Evolutionary conservation across 169 alveolate species (phyloP), one percentile per base, ranked within the genome.

Genomic region (Eimeria brunetti): DNA sequence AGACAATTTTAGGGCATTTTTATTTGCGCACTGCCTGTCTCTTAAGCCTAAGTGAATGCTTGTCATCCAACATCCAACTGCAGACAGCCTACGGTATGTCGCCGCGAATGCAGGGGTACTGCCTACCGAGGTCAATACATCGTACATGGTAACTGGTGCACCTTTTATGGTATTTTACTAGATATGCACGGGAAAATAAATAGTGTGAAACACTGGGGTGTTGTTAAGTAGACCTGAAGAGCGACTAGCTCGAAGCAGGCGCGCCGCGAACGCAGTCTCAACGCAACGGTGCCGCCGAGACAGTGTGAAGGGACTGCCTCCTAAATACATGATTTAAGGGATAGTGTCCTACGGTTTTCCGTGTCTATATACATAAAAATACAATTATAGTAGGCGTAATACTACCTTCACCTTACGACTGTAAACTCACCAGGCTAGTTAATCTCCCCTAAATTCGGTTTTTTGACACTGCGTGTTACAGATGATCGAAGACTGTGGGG

Each of bases 401-500:
- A 11, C 18, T 11, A 71, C 27, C 41, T 16, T 36, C 81, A 0
- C 49, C 4, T 71, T 33, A 18, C 6, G 51, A 51, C 56, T 2
- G 53, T 38, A 1, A 38, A 38, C 53, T 36, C 33, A 5, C n/a
- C 56, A 71, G 81, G 53, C 51, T 38, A 38, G 33, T 11, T 51
- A 0, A 16, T 27, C 14, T 53, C 53, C 46, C 5, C 4, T 12
- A 51, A 38, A 36, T 16, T 38, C 81, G 81, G 53, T 36, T 33
- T 14, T 36, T 51, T 8, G 41, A 5, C n/a, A n/a, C n/a, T n/a
- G n/a, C n/a, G n/a, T n/a, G n/a, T n/a, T 71, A 71, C 81, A 38
- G 7, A 22, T 36, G 33, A n/a, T 71, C 81, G 56, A 71, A 30
- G 33, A 71, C 81, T 71, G 81, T 71, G 81, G 81, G 81, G 81